These are phyloP conservation scores for Tetrapyrgos nigripes DNA, from an alignment of 1,284 basidiomycete species.

Conservation along the genomic window DNA sequence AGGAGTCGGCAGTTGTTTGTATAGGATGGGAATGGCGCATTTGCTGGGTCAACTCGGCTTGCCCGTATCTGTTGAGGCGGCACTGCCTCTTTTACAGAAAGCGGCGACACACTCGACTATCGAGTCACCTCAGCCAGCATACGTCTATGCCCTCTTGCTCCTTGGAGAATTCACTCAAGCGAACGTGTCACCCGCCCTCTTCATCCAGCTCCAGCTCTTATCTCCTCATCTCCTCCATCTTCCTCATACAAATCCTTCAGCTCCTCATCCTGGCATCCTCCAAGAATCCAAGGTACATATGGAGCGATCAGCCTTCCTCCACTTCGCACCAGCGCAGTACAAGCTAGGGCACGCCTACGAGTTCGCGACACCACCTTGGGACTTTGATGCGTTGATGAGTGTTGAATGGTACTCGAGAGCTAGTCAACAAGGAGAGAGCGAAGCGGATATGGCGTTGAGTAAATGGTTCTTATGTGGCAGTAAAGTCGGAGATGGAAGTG, in stretches of 20 bases:
- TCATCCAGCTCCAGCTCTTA: constrained; percentile 52
- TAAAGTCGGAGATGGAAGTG: constrained; percentile 64
- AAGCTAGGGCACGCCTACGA: constrained; percentile 94
- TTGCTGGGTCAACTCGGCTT: constrained; percentile 87
- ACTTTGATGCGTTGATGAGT: constrained; percentile 88
- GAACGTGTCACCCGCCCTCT: constrained; percentile 57
- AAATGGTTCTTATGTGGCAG: constrained; percentile 92
- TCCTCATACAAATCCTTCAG: neutral
- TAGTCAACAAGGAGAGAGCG: constrained; percentile 84
- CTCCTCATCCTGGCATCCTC: neutral
- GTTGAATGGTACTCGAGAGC: constrained; percentile 94
- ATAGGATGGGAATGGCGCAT: constrained; percentile 92
- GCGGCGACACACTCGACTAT: constrained; percentile 82
- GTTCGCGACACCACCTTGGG: constrained; percentile 86
- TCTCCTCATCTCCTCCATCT: constrained; percentile 28
- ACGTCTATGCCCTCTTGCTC: constrained; percentile 85
- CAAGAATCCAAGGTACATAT: constrained; percentile 60
- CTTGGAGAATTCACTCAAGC: constrained; percentile 78
- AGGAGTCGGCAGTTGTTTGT: constrained; percentile 9
- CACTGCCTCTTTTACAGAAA: constrained; percentile 75
- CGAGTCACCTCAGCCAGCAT: constrained; percentile 85
- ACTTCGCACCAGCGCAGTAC: constrained; percentile 91
- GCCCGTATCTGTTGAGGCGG: constrained; percentile 57
- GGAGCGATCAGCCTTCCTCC: constrained; percentile 85
- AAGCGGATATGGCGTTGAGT: constrained; percentile 95